Evolutionary conservation across 352 stramenopile species (phyloP).

Genomic region (Globisporangium viniferum): DNA sequence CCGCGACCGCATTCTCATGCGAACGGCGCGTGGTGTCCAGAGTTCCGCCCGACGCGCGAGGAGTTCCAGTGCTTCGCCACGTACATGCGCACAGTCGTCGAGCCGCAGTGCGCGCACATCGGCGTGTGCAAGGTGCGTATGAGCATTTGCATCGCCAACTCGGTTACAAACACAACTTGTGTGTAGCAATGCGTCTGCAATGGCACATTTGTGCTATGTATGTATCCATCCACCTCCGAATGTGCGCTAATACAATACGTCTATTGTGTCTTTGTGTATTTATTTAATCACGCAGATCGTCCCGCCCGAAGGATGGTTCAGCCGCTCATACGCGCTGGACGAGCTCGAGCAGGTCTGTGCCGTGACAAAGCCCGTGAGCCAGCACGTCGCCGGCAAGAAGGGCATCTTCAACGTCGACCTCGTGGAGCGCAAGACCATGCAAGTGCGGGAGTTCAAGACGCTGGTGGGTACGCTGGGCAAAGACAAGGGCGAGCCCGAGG

Average conservation of each 20-base stretch:
- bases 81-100: conserved; percentile 84
- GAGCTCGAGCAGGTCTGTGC: conserved; percentile 32
- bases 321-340: conserved; percentile 56
- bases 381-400: conserved; percentile 88
- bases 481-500: conserved; percentile 23
- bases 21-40: conserved; percentile 63
- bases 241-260: not conserved
- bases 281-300: conserved; percentile 38
- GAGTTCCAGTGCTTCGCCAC: conserved; percentile 85
- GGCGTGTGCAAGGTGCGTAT: conserved; percentile 88
- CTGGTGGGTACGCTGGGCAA: conserved; percentile 35
- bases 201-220: not conserved
- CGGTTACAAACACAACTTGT: not conserved
- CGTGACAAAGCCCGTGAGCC: conserved; percentile 66
- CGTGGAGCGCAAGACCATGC: conserved; percentile 79
- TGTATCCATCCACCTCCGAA: not conserved
- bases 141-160: not conserved
- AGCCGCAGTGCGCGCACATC: conserved; percentile 68
- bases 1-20: conserved; percentile 17
- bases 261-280: not conserved
- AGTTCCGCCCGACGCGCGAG: conserved; percentile 77
- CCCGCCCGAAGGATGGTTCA: conserved; percentile 74
- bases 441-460: conserved; percentile 52
- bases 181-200: not conserved
- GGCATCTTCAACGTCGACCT: conserved; percentile 90